Conservation (phyloP, 2,329 filamentous ascomycete genomes). For the Dactylellina haptotyla region DNA sequence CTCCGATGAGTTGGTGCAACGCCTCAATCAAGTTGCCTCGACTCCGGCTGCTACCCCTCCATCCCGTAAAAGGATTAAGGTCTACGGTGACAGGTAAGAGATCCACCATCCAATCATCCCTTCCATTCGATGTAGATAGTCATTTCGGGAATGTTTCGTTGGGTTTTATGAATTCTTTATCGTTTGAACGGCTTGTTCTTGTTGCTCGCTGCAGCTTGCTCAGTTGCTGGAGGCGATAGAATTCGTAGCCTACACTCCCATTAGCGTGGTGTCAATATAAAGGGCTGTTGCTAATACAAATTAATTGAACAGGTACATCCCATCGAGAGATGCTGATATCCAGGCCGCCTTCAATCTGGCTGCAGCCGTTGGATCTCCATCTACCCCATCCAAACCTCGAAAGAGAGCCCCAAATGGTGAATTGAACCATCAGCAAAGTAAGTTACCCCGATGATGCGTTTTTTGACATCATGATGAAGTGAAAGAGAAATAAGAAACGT, state of each 20-base stretch:
- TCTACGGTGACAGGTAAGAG: conserved; percentile 53
- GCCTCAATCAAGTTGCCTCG: conserved; percentile 50
- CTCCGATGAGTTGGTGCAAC: conserved; percentile 49
- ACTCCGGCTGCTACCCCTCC: conserved; percentile 52
- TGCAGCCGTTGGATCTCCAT: conserved; percentile 90
- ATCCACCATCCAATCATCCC: not conserved
- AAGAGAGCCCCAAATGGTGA: conserved; percentile 88
- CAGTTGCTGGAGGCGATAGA: not conserved
- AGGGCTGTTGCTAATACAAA: conserved; percentile 7
- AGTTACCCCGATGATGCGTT: conserved; percentile 59
- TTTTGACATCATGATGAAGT: not conserved
- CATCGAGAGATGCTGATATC: conserved; percentile 89
- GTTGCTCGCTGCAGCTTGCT: not conserved
- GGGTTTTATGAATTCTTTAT: not conserved
- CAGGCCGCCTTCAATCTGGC: conserved; percentile 91
- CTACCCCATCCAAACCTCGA: conserved; percentile 85
- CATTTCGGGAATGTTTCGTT: not conserved
- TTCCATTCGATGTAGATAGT: not conserved
- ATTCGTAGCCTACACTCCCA: not conserved
- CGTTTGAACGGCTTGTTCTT: not conserved
- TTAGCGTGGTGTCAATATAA: conserved; percentile 5
- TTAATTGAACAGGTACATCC: conserved; percentile 79
- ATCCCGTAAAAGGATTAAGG: conserved; percentile 54
- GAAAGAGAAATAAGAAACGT: not conserved
- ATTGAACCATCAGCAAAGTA: conserved; percentile 92